These are phyloP conservation scores for Aspergillaceae sp. DNA, from an alignment of 2,329 filamentous ascomycete species.

Conservation along the genomic window DNA sequence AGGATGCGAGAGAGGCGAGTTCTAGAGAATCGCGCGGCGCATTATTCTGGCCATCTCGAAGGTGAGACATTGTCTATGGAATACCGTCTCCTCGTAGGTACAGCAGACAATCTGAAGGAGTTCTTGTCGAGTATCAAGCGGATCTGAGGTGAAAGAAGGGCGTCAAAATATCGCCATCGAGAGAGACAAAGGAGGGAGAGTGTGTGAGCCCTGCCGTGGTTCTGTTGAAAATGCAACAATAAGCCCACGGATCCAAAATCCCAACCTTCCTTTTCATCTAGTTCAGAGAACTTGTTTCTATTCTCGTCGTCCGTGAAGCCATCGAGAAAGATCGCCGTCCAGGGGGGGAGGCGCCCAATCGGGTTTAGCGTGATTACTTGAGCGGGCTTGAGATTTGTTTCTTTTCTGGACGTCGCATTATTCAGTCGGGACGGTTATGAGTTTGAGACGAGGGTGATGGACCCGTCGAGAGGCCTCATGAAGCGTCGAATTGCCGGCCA, in stretches of 20 bases:
- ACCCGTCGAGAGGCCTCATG: constrained; percentile 5
- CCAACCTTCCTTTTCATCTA: no score
- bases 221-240: no score
- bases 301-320: neutral
- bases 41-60: constrained; percentile 20
- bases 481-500: constrained; percentile 9
- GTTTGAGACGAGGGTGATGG: no score
- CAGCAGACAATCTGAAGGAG: no score
- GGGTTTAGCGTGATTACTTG: constrained; percentile 1
- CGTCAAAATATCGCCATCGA: neutral
- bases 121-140: neutral
- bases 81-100: constrained; percentile 15
- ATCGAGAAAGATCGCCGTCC: constrained; percentile 3
- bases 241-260: no score
- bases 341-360: neutral
- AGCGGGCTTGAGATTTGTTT: neutral
- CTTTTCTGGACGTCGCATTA: neutral
- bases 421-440: no score
- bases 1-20: constrained; percentile 87
- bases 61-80: constrained; percentile 18
- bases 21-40: constrained; percentile 82
- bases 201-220: no score
- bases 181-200: constrained; percentile 1
- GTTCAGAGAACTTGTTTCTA: neutral
- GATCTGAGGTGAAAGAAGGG: neutral